These are phyloP conservation scores for Ormosia semicastrata DNA, from an alignment of 306 rosid genomes.

Conservation along the genomic window DNA sequence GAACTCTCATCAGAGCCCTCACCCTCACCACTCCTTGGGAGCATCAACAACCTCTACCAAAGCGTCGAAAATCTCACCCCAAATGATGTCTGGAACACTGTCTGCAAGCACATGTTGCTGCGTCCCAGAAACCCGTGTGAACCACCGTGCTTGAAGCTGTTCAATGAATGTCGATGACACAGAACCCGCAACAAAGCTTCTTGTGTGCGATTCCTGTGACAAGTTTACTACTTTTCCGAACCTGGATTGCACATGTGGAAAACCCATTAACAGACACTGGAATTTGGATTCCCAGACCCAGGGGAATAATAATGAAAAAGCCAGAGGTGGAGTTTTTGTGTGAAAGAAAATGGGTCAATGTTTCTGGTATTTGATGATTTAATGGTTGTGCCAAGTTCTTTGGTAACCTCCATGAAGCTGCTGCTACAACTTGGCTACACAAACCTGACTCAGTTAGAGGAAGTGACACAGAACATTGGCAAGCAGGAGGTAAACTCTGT, in stretches of 20 bases:
- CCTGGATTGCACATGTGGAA: constrained; percentile 3
- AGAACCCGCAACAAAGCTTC: neutral
- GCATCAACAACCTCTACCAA: constrained; percentile 20
- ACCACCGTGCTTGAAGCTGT: neutral
- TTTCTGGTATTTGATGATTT: constrained; percentile 35
- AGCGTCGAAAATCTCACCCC: constrained; percentile 8
- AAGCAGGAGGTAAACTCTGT: constrained; percentile 8
- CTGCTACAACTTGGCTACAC: constrained; percentile 16
- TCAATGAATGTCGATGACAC: constrained; percentile 21
- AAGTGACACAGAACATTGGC: constrained; percentile 15
- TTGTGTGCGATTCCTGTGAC: constrained; percentile 15
- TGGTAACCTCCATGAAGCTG: constrained; percentile 13
- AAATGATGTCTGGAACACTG: neutral
- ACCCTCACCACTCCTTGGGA: neutral
- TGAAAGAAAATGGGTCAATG: constrained; percentile 8
- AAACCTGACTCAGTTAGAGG: constrained; percentile 8
- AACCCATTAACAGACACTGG: neutral
- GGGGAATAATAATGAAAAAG: neutral
- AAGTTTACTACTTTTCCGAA: neutral
- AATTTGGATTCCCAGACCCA: constrained; percentile 7
- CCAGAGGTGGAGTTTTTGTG: constrained; percentile 13
- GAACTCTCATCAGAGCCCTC: neutral
- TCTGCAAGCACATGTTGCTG: constrained; percentile 28
- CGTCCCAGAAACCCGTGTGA: constrained; percentile 19
- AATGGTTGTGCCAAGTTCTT: constrained; percentile 24